Base-by-base conservation (phyloP, 306 rosid genomes). In the Cicer judaicum region DNA sequence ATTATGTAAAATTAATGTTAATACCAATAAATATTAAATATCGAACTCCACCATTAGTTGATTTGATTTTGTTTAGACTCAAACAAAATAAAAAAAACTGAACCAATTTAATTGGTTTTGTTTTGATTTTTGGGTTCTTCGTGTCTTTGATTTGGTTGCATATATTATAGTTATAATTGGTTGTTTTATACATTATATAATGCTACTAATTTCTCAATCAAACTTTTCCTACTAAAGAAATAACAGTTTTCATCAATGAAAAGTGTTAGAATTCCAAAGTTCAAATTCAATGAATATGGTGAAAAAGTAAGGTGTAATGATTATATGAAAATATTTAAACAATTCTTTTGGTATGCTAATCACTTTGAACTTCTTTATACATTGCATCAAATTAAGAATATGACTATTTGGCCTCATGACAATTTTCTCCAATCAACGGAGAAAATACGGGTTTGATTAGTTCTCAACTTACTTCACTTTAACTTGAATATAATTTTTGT, bases 251-350 rank as follows among this genome's bases (percentile, higher is more conserved):
- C 7, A 43, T 5, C 9, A 19, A 36, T 4, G 56, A n/a, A 10
- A 29, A 34, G 16, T 57, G 34, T 8, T 38, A 34, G 8, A 43
- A 44, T 72, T 50, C 46, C 7, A 16, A 63, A 63, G 10, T 1
- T 64, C 1, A 48, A 62, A 47, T 80, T 59, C 79, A 74, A 48
- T 67, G 83, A 57, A 80, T 24, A 73, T 66, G 64, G 47, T 16
- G 14, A 12, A 65, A 79, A 79, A 73, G 79, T 38, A 15, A 38
- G 24, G 7, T 42, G 78, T 63, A 40, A 59, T 80, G 65, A 59
- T 75, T 64, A 60, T 42, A 29, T 0, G 29, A 21, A 34, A 66
- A 66, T n/a, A 13, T 70, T 52, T 34, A 61, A 75, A 42, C 8
- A 68, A 60, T 24, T 60, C 1, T 24, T 47, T 2, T 15, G 11